Percentiles rank a stretch among this genome's conserved stretches.
Conservation (phyloP, 345 rosid genomes). For the Melaleuca alternifolia region DNA sequence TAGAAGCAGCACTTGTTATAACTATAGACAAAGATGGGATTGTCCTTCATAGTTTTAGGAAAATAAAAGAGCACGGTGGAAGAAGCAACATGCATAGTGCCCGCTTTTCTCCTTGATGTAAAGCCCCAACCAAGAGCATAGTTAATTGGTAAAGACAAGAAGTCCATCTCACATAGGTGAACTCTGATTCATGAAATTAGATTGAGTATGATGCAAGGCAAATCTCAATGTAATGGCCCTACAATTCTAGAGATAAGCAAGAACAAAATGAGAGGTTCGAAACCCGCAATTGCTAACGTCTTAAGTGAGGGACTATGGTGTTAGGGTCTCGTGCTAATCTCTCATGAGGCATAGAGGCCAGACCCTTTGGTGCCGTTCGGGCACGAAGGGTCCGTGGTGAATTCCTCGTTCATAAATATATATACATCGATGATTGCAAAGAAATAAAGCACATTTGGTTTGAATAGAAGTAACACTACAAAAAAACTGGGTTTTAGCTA, state of each 20-base stretch:
- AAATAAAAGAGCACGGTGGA: not conserved
- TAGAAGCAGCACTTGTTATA: not conserved
- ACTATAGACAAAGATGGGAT: too few species aligned
- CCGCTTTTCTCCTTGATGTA: not conserved
- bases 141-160: not conserved
- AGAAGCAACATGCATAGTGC: not conserved
- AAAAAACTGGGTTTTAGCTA: too few species aligned
- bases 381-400: too few species aligned
- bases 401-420: too few species aligned
- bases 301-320: too few species aligned
- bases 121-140: not conserved
- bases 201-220: not conserved
- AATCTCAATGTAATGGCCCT: not conserved
- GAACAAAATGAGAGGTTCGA: not conserved
- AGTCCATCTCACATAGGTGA: not conserved
- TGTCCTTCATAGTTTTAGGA: too few species aligned
- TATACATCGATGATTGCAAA: too few species aligned
- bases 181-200: not conserved
- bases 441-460: not conserved
- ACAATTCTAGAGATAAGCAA: not conserved
- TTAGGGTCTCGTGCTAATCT: too few species aligned
- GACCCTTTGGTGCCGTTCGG: too few species aligned
- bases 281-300: too few species aligned
- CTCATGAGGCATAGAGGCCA: too few species aligned
- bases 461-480: not conserved